phyloP scores from a whole-genome alignment of 768 basidiomycete genomes.

The Crassisporium funariophilum region DNA sequence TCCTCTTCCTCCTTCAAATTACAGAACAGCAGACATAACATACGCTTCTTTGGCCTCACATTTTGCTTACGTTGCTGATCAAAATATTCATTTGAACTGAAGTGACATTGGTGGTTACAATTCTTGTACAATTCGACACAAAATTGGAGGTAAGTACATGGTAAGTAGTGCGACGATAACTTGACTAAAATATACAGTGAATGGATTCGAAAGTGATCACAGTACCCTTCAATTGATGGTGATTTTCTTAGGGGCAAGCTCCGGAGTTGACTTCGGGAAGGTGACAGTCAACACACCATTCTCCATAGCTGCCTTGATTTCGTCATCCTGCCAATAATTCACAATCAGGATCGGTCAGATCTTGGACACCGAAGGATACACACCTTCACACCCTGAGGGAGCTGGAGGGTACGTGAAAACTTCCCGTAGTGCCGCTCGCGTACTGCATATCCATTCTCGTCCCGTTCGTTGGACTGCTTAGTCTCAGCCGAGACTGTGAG shows the following conservation, averaged over 20 bases:
- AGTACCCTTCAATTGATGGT: no score
- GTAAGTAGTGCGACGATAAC: no score
- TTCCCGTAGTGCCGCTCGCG: constrained; percentile 51
- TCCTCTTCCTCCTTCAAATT: no score
- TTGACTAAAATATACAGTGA: no score
- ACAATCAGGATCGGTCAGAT: constrained; percentile 8
- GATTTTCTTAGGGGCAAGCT: constrained; percentile 35
- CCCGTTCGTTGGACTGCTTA: constrained; percentile 30
- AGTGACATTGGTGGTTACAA: no score
- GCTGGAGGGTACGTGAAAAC: constrained; percentile 47
- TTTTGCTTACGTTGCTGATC: no score
- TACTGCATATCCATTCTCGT: constrained; percentile 41
- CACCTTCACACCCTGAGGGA: constrained; percentile 57
- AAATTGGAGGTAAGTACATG: no score
- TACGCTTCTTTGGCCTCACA: no score
- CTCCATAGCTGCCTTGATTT: constrained; percentile 45
- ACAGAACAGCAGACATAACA: no score
- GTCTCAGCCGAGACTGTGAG: constrained; percentile 55
- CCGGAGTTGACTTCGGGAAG: constrained; percentile 50
- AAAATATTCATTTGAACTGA: no score
- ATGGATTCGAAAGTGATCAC: no score
- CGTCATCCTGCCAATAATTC: constrained; percentile 32
- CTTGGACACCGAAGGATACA: constrained; percentile 16
- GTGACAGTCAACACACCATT: constrained; percentile 53
- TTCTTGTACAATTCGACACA: no score